Conservation (phyloP, 2,329 filamentous ascomycete species). For the Nothophaeocryptopus gaeumannii region DNA sequence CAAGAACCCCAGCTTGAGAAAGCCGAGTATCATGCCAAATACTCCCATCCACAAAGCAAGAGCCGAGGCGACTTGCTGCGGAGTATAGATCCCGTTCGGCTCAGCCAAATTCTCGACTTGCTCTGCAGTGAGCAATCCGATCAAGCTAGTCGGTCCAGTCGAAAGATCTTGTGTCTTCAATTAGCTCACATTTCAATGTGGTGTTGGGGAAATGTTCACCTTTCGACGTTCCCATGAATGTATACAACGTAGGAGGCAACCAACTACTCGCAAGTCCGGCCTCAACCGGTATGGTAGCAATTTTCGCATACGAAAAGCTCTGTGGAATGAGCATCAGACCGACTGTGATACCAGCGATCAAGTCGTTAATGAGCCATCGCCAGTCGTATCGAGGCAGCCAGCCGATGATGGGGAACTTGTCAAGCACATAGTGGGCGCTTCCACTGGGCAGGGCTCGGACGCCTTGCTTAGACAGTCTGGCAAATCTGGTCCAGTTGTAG, state of each 20-base stretch:
- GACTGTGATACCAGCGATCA: slow-evolving; percentile 60
- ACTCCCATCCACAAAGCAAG: slow-evolving; percentile 63
- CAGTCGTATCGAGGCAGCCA: slow-evolving; percentile 63
- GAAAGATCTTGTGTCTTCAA: slow-evolving; percentile 51
- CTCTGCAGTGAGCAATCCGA: slow-evolving; percentile 62
- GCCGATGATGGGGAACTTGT: slow-evolving; percentile 61
- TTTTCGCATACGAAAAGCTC: slow-evolving; percentile 60
- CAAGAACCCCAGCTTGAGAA: slow-evolving; percentile 48
- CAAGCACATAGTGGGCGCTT: slow-evolving; percentile 54
- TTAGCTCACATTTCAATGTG: background rate
- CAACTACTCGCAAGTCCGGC: slow-evolving; percentile 61
- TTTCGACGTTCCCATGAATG: slow-evolving; percentile 62
- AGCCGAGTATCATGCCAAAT: slow-evolving; percentile 57
- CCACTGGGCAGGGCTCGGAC: slow-evolving; percentile 50
- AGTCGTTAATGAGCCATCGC: slow-evolving; percentile 60
- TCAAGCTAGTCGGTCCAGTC: slow-evolving; percentile 62
- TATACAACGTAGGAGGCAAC: slow-evolving; percentile 57
- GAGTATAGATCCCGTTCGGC: slow-evolving; percentile 48
- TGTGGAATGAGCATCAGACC: slow-evolving; percentile 56
- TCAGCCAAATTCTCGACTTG: slow-evolving; percentile 49
- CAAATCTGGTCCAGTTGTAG: slow-evolving; percentile 28
- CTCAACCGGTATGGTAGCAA: slow-evolving; percentile 60
- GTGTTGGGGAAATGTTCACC: slow-evolving; percentile 37
- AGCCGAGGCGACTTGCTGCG: slow-evolving; percentile 58
- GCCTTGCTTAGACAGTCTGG: slow-evolving; percentile 34